Conservation (phyloP, 805 yeast genomes). For the Candida pini region DNA sequence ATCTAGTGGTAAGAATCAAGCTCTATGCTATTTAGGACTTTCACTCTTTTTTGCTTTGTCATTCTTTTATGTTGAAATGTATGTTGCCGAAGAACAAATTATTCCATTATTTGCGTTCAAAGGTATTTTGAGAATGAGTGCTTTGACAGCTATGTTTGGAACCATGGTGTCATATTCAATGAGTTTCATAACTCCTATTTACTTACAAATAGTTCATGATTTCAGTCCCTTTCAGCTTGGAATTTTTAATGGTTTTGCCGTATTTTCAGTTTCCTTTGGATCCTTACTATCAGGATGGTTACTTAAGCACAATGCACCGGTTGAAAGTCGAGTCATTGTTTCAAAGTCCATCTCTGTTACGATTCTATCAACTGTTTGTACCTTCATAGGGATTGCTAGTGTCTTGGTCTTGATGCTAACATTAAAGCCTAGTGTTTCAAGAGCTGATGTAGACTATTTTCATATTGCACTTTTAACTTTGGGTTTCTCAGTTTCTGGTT, state of each 20-base stretch:
- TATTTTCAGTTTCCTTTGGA: constrained; percentile 34
- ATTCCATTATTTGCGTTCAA: constrained; percentile 34
- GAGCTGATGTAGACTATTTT: constrained; percentile 11
- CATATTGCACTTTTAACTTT: constrained; percentile 18
- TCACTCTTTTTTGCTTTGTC: constrained; percentile 10
- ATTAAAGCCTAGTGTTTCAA: constrained; percentile 18
- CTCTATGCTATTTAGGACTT: constrained; percentile 9
- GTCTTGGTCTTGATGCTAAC: constrained; percentile 13
- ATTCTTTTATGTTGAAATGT: constrained; percentile 31
- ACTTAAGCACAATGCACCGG: constrained; percentile 21
- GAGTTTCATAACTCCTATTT: constrained; percentile 35
- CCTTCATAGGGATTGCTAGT: constrained; percentile 18
- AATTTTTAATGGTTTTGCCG: constrained; percentile 35
- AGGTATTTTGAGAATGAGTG: constrained; percentile 35
- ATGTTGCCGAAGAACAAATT: constrained; percentile 32
- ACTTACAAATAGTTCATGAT: constrained; percentile 38
- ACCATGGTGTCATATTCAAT: constrained; percentile 32
- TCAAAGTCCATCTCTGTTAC: constrained; percentile 18
- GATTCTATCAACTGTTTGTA: constrained; percentile 15
- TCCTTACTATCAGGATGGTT: constrained; percentile 33
- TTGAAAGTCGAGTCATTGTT: constrained; percentile 13
- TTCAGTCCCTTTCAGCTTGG: constrained; percentile 35
- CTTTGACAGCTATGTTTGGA: constrained; percentile 32
- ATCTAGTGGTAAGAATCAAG: constrained; percentile 8
- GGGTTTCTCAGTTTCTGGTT: constrained; percentile 29